phyloP scores from a whole-genome alignment of 345 rosid genomes.

The Anacardium occidentale region DNA sequence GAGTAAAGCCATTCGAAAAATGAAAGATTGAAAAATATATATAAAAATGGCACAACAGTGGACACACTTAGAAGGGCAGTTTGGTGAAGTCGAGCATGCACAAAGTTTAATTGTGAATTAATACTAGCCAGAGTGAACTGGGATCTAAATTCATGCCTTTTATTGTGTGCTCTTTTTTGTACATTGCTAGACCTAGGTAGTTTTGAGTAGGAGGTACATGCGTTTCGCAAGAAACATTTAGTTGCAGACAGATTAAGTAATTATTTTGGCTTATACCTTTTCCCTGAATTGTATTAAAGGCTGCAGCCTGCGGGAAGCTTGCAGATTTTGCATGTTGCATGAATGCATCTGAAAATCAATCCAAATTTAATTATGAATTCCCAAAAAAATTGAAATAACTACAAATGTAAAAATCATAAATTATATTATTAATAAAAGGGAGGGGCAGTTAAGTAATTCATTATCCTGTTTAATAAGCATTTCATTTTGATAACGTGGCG shows the following conservation, averaged over 20 bases:
- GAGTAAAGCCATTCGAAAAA: not conserved
- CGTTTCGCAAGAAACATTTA: not conserved
- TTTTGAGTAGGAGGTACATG: not conserved
- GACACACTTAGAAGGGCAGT: not conserved
- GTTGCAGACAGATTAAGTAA: not conserved
- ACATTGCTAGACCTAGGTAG: not conserved
- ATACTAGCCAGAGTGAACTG: not conserved
- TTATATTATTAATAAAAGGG: not conserved
- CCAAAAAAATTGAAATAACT: too few species aligned
- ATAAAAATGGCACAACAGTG: too few species aligned
- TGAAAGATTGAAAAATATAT: not conserved
- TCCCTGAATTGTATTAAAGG: too few species aligned
- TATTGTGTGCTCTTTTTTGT: not conserved
- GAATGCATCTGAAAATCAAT: not conserved
- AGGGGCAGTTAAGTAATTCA: not conserved
- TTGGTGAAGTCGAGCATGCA: not conserved
- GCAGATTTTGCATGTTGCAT: too few species aligned
- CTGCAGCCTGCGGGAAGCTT: too few species aligned
- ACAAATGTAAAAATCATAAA: too few species aligned
- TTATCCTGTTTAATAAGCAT: too few species aligned
- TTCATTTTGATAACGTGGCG: constrained; percentile 15
- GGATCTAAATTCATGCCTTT: not conserved
- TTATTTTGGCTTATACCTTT: too few species aligned
- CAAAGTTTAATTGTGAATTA: not conserved
- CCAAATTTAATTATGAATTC: too few species aligned